Conservation (phyloP, 2,329 filamentous ascomycete genomes). For the Curvularia eragrostidis region DNA sequence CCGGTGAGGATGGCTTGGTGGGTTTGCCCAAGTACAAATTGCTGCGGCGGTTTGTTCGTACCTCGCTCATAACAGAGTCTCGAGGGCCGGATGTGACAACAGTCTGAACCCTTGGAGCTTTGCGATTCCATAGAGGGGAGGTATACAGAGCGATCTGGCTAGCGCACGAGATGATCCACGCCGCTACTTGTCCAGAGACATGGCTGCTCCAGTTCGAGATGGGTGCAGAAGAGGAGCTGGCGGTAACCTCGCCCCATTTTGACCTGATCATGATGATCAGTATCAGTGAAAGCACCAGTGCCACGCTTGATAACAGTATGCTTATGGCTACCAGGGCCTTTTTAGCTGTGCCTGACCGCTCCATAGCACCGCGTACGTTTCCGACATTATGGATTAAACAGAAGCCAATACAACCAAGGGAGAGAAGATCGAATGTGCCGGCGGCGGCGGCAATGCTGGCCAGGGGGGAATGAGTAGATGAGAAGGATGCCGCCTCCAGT, state of each 20-base stretch:
- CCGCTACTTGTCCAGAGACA: slow-evolving; percentile 47
- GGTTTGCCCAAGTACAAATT: slow-evolving; percentile 37
- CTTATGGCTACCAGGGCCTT: slow-evolving; percentile 29
- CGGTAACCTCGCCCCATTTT: slow-evolving; percentile 28
- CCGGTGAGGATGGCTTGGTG: slow-evolving; percentile 34
- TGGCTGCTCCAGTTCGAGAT: slow-evolving; percentile 31
- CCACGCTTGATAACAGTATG: slow-evolving; percentile 32
- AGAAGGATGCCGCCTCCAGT: slow-evolving; percentile 47
- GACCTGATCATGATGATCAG: slow-evolving; percentile 38
- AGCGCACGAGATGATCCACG: slow-evolving; percentile 44
- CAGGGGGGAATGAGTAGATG: slow-evolving; percentile 31
- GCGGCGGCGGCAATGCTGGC: slow-evolving; percentile 40
- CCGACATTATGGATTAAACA: slow-evolving; percentile 41
- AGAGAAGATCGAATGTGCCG: slow-evolving; percentile 40
- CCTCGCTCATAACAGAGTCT: slow-evolving; percentile 48
- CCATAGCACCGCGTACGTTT: slow-evolving; percentile 35
- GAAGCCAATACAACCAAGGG: slow-evolving; percentile 37
- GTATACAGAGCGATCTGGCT: slow-evolving; percentile 42
- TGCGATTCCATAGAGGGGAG: slow-evolving; percentile 34
- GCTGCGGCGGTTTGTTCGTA: slow-evolving; percentile 33
- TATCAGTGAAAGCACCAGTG: slow-evolving; percentile 37
- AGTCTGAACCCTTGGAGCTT: slow-evolving; percentile 26
- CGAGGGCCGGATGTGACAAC: slow-evolving; percentile 37
- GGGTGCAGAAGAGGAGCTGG: slow-evolving; percentile 18
- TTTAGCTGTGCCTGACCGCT: slow-evolving; percentile 27